Evolutionary conservation across 225 moss, liverwort and hornwort species (phyloP).

Genomic region (Asterella californica): DNA sequence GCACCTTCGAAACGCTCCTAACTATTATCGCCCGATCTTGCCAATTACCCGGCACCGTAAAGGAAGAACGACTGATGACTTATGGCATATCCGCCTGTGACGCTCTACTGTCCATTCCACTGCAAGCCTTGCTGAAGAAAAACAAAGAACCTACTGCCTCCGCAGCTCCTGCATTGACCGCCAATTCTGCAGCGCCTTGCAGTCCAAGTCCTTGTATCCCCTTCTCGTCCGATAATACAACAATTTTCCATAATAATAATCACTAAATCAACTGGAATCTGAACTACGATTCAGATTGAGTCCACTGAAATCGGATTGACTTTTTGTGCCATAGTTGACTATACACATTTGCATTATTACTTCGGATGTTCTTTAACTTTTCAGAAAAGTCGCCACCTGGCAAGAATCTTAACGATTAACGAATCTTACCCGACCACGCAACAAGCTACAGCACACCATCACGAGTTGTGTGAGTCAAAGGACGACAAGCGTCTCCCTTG

Average conservation of each 20-base stretch:
- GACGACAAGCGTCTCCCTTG: no score
- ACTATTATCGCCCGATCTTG: not conserved
- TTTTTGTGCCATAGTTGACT: no score
- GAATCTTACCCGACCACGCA: no score
- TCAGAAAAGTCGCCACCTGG: no score
- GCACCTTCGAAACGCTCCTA: no score
- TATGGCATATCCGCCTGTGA: not conserved
- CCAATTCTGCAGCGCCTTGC: not conserved
- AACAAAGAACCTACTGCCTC: not conserved
- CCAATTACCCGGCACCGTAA: not conserved
- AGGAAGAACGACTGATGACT: not conserved
- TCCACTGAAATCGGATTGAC: no score
- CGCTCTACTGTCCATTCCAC: conserved; percentile 12
- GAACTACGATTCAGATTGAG: conserved; percentile 23
- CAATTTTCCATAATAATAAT: conserved; percentile 19
- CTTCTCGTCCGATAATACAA: not conserved
- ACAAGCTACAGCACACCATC: no score
- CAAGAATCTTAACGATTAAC: no score
- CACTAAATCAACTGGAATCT: conserved; percentile 20
- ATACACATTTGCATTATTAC: no score
- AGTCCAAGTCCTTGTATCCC: no score
- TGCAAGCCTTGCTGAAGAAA: conserved; percentile 1
- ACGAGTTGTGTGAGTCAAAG: no score
- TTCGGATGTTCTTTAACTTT: no score
- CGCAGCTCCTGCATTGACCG: conserved; percentile 10